Conservation (phyloP, 2,329 filamentous ascomycete species). For the Botryotinia calthae region DNA sequence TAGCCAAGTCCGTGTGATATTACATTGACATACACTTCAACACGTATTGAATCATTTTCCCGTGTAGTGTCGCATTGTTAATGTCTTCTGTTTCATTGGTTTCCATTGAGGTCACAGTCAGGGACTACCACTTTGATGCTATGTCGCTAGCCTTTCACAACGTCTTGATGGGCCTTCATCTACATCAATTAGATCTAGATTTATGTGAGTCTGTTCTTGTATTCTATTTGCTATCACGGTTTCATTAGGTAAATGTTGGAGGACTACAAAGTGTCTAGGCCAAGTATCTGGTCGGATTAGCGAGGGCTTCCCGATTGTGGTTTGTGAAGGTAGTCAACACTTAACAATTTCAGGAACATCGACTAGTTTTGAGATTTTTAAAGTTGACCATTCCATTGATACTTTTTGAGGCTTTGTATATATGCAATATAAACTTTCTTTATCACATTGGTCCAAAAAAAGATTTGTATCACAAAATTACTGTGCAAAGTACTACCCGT, state of each 20-base stretch:
- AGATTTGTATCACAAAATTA: not conserved
- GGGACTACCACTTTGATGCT: not conserved
- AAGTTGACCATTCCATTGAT: not conserved
- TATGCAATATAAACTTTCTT: not conserved
- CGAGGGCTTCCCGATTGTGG: slow-evolving; percentile 11
- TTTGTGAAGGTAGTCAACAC: slow-evolving; percentile 9
- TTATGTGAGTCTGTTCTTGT: not conserved
- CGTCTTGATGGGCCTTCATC: not conserved
- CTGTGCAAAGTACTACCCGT: not conserved
- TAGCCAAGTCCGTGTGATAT: slow-evolving; percentile 13
- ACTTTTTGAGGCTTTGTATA: not conserved
- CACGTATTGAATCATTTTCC: not conserved
- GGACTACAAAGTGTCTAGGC: not conserved
- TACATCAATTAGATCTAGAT: not conserved
- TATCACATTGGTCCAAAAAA: not conserved
- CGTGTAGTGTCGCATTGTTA: not conserved
- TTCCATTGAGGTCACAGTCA: not conserved
- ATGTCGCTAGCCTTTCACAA: not conserved
- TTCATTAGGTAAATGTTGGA: not conserved
- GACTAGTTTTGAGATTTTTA: not conserved
- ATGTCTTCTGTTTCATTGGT: not conserved
- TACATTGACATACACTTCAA: not conserved
- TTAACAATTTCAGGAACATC: slow-evolving; percentile 1
- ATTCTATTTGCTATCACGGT: not conserved
- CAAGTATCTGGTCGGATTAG: not conserved